A percentile compares a stretch with the other conserved stretches of the same genome.
phyloP scores from a whole-genome alignment of 495 filamentous ascomycete species.

The Penicillium odoratum region DNA sequence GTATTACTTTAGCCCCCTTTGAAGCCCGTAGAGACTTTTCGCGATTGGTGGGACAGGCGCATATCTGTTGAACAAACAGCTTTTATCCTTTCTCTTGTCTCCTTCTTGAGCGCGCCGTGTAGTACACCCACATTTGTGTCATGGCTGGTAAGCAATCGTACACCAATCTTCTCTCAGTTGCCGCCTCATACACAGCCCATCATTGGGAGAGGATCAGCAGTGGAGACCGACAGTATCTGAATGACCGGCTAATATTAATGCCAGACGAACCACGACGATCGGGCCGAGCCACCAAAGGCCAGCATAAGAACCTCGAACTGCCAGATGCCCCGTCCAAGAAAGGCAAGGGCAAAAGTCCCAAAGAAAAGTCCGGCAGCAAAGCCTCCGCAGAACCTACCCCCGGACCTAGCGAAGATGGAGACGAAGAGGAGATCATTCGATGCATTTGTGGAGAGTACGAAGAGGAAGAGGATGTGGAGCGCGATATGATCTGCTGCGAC shows the following conservation, averaged over 20 bases:
- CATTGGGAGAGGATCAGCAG: slow-evolving; percentile 9
- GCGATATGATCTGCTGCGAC: slow-evolving; percentile 90
- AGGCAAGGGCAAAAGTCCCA: slow-evolving; percentile 59
- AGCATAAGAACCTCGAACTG: slow-evolving; percentile 81
- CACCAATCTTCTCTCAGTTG: slow-evolving; percentile 14
- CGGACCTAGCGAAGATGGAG: slow-evolving; percentile 61
- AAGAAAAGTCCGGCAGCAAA: slow-evolving; percentile 47
- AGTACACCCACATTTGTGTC: slow-evolving; percentile 29
- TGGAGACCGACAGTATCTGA: background rate
- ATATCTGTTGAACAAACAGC: slow-evolving; percentile 13
- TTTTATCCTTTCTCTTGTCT: slow-evolving; percentile 13
- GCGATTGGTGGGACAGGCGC: slow-evolving; percentile 33
- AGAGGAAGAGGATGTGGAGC: slow-evolving; percentile 77
- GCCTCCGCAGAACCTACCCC: slow-evolving; percentile 51
- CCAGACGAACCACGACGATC: slow-evolving; percentile 89
- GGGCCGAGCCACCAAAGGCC: slow-evolving; percentile 91
- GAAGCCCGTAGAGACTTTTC: slow-evolving; percentile 43
- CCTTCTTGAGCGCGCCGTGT: slow-evolving; percentile 35
- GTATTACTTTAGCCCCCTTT: slow-evolving; percentile 45
- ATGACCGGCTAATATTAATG: slow-evolving; percentile 35
- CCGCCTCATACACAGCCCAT: slow-evolving; percentile 7
- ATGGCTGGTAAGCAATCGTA: slow-evolving; percentile 53
- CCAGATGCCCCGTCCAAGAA: slow-evolving; percentile 64
- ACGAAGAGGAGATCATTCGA: slow-evolving; percentile 74
- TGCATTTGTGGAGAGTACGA: slow-evolving; percentile 90